Conservation (phyloP, 805 yeast genomes). For the Teunomyces lycoperdinae region DNA sequence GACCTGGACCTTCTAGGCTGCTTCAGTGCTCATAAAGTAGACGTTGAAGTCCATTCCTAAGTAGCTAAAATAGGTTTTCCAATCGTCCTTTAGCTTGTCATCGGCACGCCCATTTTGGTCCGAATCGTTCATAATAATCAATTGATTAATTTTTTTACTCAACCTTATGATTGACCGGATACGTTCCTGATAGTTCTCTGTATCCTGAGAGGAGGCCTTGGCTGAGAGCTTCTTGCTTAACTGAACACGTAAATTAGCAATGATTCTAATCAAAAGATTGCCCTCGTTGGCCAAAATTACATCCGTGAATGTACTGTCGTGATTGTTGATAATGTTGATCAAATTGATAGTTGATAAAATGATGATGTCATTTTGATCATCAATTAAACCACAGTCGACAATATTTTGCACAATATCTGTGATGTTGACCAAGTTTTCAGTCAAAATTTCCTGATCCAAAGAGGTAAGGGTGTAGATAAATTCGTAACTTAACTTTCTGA, state of each 20-base stretch:
- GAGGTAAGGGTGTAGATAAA: constrained; percentile 53
- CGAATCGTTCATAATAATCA: constrained; percentile 3
- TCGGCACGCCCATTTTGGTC: neutral
- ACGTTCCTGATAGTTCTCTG: constrained; percentile 54
- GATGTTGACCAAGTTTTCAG: constrained; percentile 22
- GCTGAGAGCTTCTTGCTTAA: constrained; percentile 50
- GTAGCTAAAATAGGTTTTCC: constrained; percentile 1
- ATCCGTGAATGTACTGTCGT: constrained; percentile 21
- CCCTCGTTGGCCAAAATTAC: constrained; percentile 12
- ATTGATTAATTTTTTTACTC: constrained; percentile 20
- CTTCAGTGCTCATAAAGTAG: constrained; percentile 3
- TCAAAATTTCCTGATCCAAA: constrained; percentile 12
- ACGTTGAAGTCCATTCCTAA: constrained; percentile 2
- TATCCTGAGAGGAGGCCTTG: constrained; percentile 65
- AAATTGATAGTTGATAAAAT: constrained; percentile 47
- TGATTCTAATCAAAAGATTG: constrained; percentile 26
- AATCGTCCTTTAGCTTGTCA: neutral
- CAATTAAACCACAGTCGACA: constrained; percentile 51
- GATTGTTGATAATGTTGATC: constrained; percentile 34
- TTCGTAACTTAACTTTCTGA: constrained; percentile 71
- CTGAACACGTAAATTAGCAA: constrained; percentile 32
- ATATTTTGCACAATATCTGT: constrained; percentile 40
- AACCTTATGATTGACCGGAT: constrained; percentile 30
- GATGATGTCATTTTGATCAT: constrained; percentile 58
- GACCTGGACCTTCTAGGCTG: neutral